Evolutionary conservation across 306 rosid species (phyloP), one percentile per base, ranked within the genome.

Genomic region (Rosa chinensis): DNA sequence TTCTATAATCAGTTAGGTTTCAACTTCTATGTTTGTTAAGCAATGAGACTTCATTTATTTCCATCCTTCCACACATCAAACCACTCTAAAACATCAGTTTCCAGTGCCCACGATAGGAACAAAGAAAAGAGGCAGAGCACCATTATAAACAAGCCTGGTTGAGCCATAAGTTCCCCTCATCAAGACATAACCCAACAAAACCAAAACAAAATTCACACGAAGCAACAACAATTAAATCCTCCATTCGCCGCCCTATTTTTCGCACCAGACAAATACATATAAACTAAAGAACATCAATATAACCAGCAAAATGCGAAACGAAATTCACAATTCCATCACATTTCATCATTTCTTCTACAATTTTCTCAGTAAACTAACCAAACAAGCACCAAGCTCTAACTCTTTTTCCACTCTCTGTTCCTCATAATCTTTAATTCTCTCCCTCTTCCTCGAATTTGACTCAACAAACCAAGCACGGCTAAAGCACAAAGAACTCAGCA

Each of bases 301-400:
- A n/a, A 40, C 28, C 21, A 53, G 52, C 71, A 53, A 79, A 16
- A 76, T 9, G 6, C 40, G 32, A n/a, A 53, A 42, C 4, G 23
- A 74, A 12, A 42, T 23, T 42, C 52, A 69, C 20, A 75, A 63
- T 42, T 28, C 58, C 53, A 68, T 62, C 55, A 59, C 74, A 70
- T 76, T 70, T 61, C 58, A 28, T 16, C 66, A 43, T 20, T 25
- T 18, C 23, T 63, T 64, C 77, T 40, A 8, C 73, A 79, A 37
- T 68, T 66, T 35, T 68, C 50, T 28, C 49, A 16, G 10, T 32
- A 53, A 20, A 8, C 25, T 17, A 39, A 66, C 48, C 10, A 64
- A 20, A 39, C 84, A 45, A 76, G 45, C 70, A 56, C 74, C 21
- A 39, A 44, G 49, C 49, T 62, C 37, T 44, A 73, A 47, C 72